These are phyloP conservation scores for Ophiostoma perfectum DNA, from an alignment of 2,329 filamentous ascomycete species.

Conservation along the genomic window DNA sequence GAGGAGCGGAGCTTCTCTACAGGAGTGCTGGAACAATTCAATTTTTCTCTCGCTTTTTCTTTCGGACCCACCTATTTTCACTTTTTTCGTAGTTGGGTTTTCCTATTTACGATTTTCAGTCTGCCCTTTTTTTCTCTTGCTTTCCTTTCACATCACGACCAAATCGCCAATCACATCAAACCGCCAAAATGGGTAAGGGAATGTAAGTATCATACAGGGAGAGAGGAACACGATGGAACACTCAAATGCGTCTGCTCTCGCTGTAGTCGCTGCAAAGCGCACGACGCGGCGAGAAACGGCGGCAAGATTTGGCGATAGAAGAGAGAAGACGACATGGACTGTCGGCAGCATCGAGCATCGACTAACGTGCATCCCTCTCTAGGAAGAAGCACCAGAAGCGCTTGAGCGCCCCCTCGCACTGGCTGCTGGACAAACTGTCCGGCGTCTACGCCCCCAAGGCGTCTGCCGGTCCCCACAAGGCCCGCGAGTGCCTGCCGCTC, in stretches of 20 bases:
- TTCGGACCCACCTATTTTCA: not conserved
- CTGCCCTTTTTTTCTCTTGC: slow-evolving; percentile 9
- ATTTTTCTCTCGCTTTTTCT: slow-evolving; percentile 17
- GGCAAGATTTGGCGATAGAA: not conserved
- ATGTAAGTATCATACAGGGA: slow-evolving; percentile 43
- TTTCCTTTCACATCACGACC: slow-evolving; percentile 31
- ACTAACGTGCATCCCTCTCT: slow-evolving; percentile 22
- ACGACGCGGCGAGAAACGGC: too few relatives aligned
- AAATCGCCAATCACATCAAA: slow-evolving; percentile 34
- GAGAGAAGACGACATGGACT: not conserved
- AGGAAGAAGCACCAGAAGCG: slow-evolving; percentile 99
- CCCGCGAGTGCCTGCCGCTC: slow-evolving; percentile 96
- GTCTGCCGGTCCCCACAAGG: slow-evolving; percentile 92
- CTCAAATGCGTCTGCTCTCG: too few relatives aligned
- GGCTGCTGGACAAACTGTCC: slow-evolving; percentile 99
- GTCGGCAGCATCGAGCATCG: not conserved
- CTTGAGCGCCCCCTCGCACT: slow-evolving; percentile 97
- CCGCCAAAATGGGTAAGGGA: slow-evolving; percentile 45
- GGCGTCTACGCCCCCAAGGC: slow-evolving; percentile 73
- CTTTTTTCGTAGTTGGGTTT: slow-evolving; percentile 8
- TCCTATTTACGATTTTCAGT: not conserved
- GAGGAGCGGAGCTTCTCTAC: too few relatives aligned
- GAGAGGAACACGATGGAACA: not conserved
- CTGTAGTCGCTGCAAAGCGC: too few relatives aligned
- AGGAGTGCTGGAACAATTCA: not conserved